phyloP scores from a whole-genome alignment of 192 early-diverging fungal species.

The Entomortierella beljakovae region DNA sequence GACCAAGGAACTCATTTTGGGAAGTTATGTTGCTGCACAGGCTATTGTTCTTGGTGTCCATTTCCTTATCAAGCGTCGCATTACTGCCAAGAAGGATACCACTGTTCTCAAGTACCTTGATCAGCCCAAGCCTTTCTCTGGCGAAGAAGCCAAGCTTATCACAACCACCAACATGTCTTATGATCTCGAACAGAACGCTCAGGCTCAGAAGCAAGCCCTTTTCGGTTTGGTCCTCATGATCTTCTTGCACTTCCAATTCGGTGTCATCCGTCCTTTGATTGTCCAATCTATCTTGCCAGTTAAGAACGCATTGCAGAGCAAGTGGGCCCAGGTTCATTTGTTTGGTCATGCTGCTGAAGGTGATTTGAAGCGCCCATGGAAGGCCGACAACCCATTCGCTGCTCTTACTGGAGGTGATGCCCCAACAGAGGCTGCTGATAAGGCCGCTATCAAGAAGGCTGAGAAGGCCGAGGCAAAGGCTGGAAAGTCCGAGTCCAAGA shows the following conservation, averaged over 20 bases:
- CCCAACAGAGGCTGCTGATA: slow-evolving; percentile 61
- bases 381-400: slow-evolving; percentile 80
- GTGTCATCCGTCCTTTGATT: slow-evolving; percentile 88
- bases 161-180: slow-evolving; percentile 81
- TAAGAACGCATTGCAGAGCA: slow-evolving; percentile 75
- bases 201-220: slow-evolving; percentile 75
- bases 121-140: slow-evolving; percentile 65
- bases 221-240: slow-evolving; percentile 78
- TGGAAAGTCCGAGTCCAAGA: slow-evolving; percentile 49
- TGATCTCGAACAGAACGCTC: slow-evolving; percentile 77
- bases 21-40: slow-evolving; percentile 70
- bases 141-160: slow-evolving; percentile 59
- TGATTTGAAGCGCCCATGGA: slow-evolving; percentile 88
- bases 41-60: slow-evolving; percentile 58
- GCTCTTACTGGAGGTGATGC: slow-evolving; percentile 51
- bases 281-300: slow-evolving; percentile 87
- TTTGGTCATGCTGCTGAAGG: slow-evolving; percentile 80
- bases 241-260: slow-evolving; percentile 89
- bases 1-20: slow-evolving; percentile 66
- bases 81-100: slow-evolving; percentile 85
- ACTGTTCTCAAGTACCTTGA: slow-evolving; percentile 86
- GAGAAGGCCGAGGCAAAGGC: slow-evolving; percentile 57
- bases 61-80: slow-evolving; percentile 53
- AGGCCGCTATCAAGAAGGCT: slow-evolving; percentile 67
- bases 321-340: slow-evolving; percentile 84